Percentiles rank a stretch among this genome's conserved stretches.
phyloP scores from a whole-genome alignment of 2,329 filamentous ascomycete genomes.

The Alternaria infectoria region DNA sequence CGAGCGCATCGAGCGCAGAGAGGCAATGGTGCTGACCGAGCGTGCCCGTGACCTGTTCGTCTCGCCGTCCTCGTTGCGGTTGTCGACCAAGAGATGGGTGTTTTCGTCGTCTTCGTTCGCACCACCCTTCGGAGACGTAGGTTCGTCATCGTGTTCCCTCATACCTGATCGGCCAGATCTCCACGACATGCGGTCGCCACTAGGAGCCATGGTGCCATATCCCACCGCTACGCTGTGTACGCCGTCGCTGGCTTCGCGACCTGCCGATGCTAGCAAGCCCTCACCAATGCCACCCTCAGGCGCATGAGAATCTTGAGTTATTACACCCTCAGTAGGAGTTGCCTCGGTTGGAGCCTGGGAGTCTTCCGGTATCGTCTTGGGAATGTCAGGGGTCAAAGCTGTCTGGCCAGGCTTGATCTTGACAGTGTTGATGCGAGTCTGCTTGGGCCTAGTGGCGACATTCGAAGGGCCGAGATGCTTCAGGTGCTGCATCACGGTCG shows the following conservation, averaged over 20 bases:
- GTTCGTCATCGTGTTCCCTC: constrained; percentile 23
- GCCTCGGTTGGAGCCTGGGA: constrained; percentile 33
- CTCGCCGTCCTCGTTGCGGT: constrained; percentile 12
- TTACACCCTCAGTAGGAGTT: constrained; percentile 1
- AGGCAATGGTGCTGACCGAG: constrained; percentile 45
- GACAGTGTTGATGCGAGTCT: constrained; percentile 67
- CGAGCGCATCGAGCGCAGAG: constrained; percentile 35
- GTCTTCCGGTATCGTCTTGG: constrained; percentile 52
- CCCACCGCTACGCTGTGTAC: constrained; percentile 63
- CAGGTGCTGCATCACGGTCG: constrained; percentile 65
- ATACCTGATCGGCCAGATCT: constrained; percentile 27
- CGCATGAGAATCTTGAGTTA: constrained; percentile 41
- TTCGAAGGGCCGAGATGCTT: constrained; percentile 71
- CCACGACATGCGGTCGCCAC: constrained; percentile 37
- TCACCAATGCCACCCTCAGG: constrained; percentile 61
- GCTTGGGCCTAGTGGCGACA: constrained; percentile 63
- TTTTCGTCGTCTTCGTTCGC: constrained; percentile 19
- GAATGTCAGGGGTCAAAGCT: constrained; percentile 65
- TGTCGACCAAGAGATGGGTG: constrained; percentile 25
- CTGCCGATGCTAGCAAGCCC: constrained; percentile 61
- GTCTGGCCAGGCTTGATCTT: constrained; percentile 68
- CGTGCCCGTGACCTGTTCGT: constrained; percentile 12
- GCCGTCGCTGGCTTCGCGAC: constrained; percentile 67
- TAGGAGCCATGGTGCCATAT: constrained; percentile 52
- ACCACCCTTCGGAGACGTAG: constrained; percentile 33